phyloP scores from a whole-genome alignment of 805 yeast genomes.

The Tetrapisispora phaffii region DNA sequence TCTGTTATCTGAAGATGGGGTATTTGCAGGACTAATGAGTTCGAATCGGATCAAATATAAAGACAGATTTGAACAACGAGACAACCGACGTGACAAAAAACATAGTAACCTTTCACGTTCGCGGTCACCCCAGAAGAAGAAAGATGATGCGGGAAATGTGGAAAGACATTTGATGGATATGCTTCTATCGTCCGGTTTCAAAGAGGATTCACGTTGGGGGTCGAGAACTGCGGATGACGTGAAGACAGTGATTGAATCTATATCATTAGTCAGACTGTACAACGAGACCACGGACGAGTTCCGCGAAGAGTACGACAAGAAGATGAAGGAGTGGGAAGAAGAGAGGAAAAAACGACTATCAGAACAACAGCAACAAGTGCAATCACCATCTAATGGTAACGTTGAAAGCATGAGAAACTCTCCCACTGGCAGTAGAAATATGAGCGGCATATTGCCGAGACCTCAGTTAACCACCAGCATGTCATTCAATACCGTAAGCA shows the following conservation, averaged over 20 bases:
- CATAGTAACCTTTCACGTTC: not conserved
- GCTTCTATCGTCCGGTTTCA: conserved; percentile 82
- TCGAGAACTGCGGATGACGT: conserved; percentile 71
- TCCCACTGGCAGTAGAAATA: not conserved
- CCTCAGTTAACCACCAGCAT: not conserved
- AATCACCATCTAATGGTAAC: not conserved
- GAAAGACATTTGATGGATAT: conserved; percentile 87
- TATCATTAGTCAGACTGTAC: conserved; percentile 33
- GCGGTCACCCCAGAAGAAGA: conserved; percentile 27
- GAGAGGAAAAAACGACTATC: conserved; percentile 18
- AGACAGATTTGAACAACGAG: conserved; percentile 4
- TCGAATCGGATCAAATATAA: conserved; percentile 24
- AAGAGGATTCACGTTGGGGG: conserved; percentile 65
- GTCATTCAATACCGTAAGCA: not conserved
- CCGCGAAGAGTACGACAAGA: conserved; percentile 14
- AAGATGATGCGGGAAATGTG: conserved; percentile 56
- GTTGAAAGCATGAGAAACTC: not conserved
- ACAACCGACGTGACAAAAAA: not conserved
- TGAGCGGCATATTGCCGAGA: not conserved
- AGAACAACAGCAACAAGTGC: not conserved
- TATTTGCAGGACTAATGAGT: conserved; percentile 60
- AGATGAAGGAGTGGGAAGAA: conserved; percentile 28
- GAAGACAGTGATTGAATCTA: conserved; percentile 72
- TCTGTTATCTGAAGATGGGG: conserved; percentile 42
- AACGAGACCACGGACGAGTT: conserved; percentile 29